phyloP scores from a whole-genome alignment of 2,329 filamentous ascomycete species.

The Nemania sp. region DNA sequence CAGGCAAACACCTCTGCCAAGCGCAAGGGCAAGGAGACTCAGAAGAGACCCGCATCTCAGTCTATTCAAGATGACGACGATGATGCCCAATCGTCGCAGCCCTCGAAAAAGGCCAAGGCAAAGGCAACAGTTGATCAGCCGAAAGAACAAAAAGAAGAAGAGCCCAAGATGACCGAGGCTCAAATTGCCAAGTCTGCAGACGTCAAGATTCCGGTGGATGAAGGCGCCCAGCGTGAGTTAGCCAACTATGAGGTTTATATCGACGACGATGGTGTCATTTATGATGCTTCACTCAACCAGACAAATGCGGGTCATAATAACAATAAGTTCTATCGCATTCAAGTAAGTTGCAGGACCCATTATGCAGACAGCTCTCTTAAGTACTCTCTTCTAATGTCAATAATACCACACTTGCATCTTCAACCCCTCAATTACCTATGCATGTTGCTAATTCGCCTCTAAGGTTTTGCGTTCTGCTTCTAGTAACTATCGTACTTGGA shows the following conservation, averaged over 20 bases:
- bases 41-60: conserved; percentile 31
- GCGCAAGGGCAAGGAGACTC: conserved; percentile 24
- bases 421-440: too few species aligned
- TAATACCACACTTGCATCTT: too few species aligned
- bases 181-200: conserved; percentile 53
- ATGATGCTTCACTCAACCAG: conserved; percentile 79
- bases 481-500: conserved; percentile 65
- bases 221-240: conserved; percentile 43
- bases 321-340: conserved; percentile 82
- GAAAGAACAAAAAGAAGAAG: conserved; percentile 18
- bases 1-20: conserved; percentile 12
- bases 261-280: conserved; percentile 67
- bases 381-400: too few species aligned
- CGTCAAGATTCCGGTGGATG: conserved; percentile 55
- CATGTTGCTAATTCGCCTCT: too few species aligned
- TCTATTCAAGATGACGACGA: conserved; percentile 27
- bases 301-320: conserved; percentile 72
- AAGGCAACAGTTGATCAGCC: conserved; percentile 13
- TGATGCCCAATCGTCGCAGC: conserved; percentile 30
- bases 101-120: conserved; percentile 42
- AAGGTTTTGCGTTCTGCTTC: conserved; percentile 49
- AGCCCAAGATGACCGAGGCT: conserved; percentile 39
- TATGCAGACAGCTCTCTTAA: too few species aligned
- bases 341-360: conserved; percentile 51
- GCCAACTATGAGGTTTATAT: conserved; percentile 62